Evolutionary conservation across 2,329 filamentous ascomycete species (phyloP), one percentile per base, ranked within the genome.

Genomic region (Verticillium zaregamsianum): DNA sequence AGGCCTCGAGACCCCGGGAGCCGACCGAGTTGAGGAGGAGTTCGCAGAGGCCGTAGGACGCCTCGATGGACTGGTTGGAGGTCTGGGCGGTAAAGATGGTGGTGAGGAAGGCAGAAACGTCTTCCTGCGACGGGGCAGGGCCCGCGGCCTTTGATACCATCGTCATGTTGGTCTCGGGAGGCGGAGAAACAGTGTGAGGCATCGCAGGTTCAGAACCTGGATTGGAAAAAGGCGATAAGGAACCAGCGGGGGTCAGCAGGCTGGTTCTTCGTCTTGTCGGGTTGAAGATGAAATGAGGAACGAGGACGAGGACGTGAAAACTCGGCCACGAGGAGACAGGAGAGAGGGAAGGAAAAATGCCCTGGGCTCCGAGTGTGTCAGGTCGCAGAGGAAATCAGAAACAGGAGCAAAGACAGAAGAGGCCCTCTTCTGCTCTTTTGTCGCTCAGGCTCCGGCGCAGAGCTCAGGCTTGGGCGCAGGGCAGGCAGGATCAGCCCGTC

Each of bases 51-150:
- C 76, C 80, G 67, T 88, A 87, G 68, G 81, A 79, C 65, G 84
- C 85, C 63, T 88, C 85, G 74, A 93, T 83, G 17, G 90, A 90
- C 64, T 85, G 82, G 70, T 87, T 82, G 3, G 90, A 92, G 4
- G 87, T 87, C 70, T 86, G 80, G 45, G 90, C 86, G 56, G 81
- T 85, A 76, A 93, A 92, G 67, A 92, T 84, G 58, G 83, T 87
- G 68, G 86, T 79, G 68, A 93, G 72, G 54, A 92, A 76, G 61
- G 84, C 82, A 64, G 82, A 76, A 65, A 94, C 79, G 65, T 92
- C 90, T 66, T 87, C 85, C 69, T 85, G 77, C 35, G 87, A 83
- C 65, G 89, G 89, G 66, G 87, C 81, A 68, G 82, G 81, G 74
- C 79, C 73, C 70, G 78, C 75, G 66, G 76, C 78, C 67, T 76